phyloP scores from a whole-genome alignment of 2,329 filamentous ascomycete species.

The Hymenotorrendiella dingleyae region DNA sequence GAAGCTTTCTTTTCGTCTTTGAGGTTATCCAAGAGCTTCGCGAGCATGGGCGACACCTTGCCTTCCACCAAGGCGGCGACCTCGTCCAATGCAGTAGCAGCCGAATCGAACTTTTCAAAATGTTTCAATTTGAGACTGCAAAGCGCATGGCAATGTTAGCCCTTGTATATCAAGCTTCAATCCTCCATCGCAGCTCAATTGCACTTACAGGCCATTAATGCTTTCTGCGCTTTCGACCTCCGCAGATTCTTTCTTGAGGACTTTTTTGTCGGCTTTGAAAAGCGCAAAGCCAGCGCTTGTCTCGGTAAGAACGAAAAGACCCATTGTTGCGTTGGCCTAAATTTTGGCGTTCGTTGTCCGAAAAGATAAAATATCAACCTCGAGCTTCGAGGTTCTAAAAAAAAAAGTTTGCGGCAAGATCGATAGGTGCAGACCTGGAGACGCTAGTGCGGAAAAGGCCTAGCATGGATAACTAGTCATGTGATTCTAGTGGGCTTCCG shows the following conservation, averaged over 20 bases:
- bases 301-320: conserved; percentile 88
- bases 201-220: conserved; percentile 74
- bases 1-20: conserved; percentile 98
- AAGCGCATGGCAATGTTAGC: conserved; percentile 14
- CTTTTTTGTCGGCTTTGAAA: conserved; percentile 98
- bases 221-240: conserved; percentile 77
- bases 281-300: conserved; percentile 86
- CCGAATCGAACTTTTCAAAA: conserved; percentile 96
- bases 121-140: conserved; percentile 86
- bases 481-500: conserved; percentile 8
- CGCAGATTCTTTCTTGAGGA: conserved; percentile 75
- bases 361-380: conserved; percentile 10
- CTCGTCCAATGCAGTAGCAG: conserved; percentile 83
- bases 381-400: conserved; percentile 14
- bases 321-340: conserved; percentile 51
- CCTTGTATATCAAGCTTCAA: conserved; percentile 2
- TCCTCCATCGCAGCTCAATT: conserved; percentile 16
- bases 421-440: no score
- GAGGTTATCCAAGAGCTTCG: conserved; percentile 76
- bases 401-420: no score
- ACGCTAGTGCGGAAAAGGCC: no score
- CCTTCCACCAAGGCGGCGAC: conserved; percentile 83
- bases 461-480: conserved; percentile 1
- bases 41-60: conserved; percentile 86
- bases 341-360: conserved; percentile 5